Base-by-base conservation (phyloP, 768 basidiomycete species). In the Xerocomellus amylosporus region DNA sequence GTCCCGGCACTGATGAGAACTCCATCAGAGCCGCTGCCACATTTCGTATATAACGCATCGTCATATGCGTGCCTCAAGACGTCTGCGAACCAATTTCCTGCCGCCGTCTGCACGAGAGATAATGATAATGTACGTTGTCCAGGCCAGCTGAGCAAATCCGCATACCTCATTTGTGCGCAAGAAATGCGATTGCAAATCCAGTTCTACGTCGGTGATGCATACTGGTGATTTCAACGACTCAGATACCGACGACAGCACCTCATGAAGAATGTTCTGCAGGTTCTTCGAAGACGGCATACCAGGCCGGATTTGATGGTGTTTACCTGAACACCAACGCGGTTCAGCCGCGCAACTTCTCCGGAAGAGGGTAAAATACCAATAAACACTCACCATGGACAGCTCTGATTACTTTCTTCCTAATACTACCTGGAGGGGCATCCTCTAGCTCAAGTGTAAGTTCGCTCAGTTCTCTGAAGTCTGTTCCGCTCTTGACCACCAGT, bases 391-490 rank as follows among this genome's bases (percentile, higher is more conserved):
- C 90, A 54, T 73, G 77, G 44, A 92, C 75, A 26, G 73, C 66
- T 47, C 71, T 81, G 60, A 96, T 84, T 4, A 88, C 72, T 62
- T 83, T 86, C 41, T 67, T 75, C 58, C 93, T 77, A 12, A 88
- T 71, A 61, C 84, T 86, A 1, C 83, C 85, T 30, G 75, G 65
- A 1, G 88, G 80, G 2, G 85, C 78, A 46, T 81, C 73, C 26
- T 75, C 72, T 14, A 95, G 73, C 52, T 84, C 83, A 20, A 96
- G 71, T 0, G 71, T 75, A 41, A 93, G 73, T 56, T 90, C 88
- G 48, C 90, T 91, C 33, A 95, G 73, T 58, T 95, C 92, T 36
- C 88, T 81, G 65, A 96, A 96, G 71, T 96, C 92, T 3, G 86
- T 89, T 8, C 93, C 93, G 64, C 90, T 93, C 71, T 95, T 95